A percentile compares a stretch with the other conserved stretches of the same genome.
Evolutionary conservation across 2,329 filamentous ascomycete genomes (phyloP).

Genomic region (Metarhizium sp.): DNA sequence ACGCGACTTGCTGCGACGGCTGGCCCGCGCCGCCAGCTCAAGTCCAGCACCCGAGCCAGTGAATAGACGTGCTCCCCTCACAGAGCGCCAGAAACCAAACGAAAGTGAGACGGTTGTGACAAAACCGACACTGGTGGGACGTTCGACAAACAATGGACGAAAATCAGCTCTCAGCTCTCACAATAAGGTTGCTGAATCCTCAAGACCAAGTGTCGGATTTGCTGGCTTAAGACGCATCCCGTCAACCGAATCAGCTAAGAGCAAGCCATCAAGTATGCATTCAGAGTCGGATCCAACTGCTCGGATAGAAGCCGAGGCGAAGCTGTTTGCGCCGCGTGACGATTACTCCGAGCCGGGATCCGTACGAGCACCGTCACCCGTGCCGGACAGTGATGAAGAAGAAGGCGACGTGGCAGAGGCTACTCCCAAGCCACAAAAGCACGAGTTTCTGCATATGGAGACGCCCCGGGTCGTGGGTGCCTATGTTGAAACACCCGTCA

Average conservation of each 20-base stretch:
- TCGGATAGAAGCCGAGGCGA: slow-evolving; percentile 47
- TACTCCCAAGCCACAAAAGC: slow-evolving; percentile 37
- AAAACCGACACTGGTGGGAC: slow-evolving; percentile 10
- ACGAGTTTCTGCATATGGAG: slow-evolving; percentile 37
- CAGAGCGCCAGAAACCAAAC: background rate
- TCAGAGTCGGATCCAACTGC: slow-evolving; percentile 47
- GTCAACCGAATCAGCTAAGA: slow-evolving; percentile 37
- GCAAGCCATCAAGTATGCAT: slow-evolving; percentile 38
- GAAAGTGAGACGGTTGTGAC: slow-evolving; percentile 2
- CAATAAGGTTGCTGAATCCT: slow-evolving; percentile 13
- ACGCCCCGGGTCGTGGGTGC: slow-evolving; percentile 47
- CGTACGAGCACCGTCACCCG: slow-evolving; percentile 37
- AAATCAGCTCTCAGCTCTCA: slow-evolving; percentile 4
- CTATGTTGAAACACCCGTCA: slow-evolving; percentile 47
- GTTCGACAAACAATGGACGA: slow-evolving; percentile 10
- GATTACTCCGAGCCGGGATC: slow-evolving; percentile 48
- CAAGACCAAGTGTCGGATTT: slow-evolving; percentile 37
- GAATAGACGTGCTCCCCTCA: slow-evolving; percentile 6
- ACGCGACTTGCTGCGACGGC: slow-evolving; percentile 36
- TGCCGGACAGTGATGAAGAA: slow-evolving; percentile 21
- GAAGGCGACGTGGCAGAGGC: slow-evolving; percentile 23
- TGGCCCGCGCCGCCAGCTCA: slow-evolving; percentile 37
- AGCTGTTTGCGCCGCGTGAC: slow-evolving; percentile 44
- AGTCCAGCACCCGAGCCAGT: slow-evolving; percentile 29
- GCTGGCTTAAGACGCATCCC: slow-evolving; percentile 30